Evolutionary conservation across 805 yeast species (phyloP).

Genomic region (Kazachstania africana): DNA sequence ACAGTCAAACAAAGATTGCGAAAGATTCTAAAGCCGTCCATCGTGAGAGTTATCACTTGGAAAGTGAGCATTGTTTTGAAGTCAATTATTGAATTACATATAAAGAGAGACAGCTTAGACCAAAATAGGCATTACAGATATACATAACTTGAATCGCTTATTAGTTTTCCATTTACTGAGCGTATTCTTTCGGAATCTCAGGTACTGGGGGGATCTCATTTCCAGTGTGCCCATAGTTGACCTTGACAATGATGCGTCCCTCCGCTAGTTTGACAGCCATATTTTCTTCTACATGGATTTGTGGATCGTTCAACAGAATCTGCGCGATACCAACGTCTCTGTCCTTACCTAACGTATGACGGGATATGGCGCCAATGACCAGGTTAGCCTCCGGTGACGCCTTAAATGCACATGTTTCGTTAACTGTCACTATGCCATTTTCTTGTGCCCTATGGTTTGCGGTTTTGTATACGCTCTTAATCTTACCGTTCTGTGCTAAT

Average conservation of each 20-base stretch:
- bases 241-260: constrained; percentile 22
- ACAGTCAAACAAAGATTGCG: too few species aligned
- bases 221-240: constrained; percentile 13
- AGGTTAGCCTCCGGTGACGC: constrained; percentile 52
- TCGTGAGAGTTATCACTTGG: too few species aligned
- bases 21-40: too few species aligned
- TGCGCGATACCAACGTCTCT: constrained; percentile 50
- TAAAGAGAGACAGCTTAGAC: too few species aligned
- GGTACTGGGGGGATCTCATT: background rate
- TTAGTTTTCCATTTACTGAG: background rate
- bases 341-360: constrained; percentile 64
- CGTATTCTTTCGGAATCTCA: constrained; percentile 1
- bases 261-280: constrained; percentile 20
- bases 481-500: constrained; percentile 33
- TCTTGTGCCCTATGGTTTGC: constrained; percentile 39
- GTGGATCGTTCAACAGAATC: constrained; percentile 37
- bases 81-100: background rate
- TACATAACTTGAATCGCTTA: too few species aligned
- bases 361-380: constrained; percentile 49
- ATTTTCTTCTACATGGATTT: constrained; percentile 22
- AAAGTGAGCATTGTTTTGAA: too few species aligned
- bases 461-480: constrained; percentile 55
- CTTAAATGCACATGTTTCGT: constrained; percentile 50
- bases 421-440: constrained; percentile 39
- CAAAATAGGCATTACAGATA: too few species aligned